Percentiles rank a stretch among this genome's conserved stretches.
Evolutionary conservation across 148 eudicot species (phyloP).

Genomic region (Cornus controversa): DNA sequence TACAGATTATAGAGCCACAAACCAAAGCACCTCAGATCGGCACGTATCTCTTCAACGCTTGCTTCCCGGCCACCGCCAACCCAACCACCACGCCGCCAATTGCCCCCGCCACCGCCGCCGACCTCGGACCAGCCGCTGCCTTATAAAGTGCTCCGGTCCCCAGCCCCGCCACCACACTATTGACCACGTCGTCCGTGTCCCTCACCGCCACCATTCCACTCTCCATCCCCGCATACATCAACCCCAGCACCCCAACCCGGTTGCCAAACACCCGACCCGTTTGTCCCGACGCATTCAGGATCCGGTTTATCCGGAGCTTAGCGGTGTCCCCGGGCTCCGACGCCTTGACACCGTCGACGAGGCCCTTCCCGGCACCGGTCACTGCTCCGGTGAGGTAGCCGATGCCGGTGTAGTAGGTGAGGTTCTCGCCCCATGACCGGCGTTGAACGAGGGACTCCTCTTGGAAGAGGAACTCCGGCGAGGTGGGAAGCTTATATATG

Average conservation of each 20-base stretch:
- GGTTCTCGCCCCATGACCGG: conserved; percentile 86
- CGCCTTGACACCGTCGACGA: conserved; percentile 45
- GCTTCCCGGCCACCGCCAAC: conserved; percentile 62
- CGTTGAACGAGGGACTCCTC: conserved; percentile 73
- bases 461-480: conserved; percentile 77
- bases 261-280: conserved; percentile 69
- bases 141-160: conserved; percentile 73
- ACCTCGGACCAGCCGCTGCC: conserved; percentile 77
- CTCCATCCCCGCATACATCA: conserved; percentile 79
- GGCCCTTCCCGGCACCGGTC: conserved; percentile 60
- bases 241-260: conserved; percentile 66
- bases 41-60: conserved; percentile 60
- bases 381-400: conserved; percentile 63
- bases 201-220: conserved; percentile 64
- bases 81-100: conserved; percentile 78
- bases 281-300: conserved; percentile 63
- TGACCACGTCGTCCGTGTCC: conserved; percentile 71
- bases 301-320: conserved; percentile 66
- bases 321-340: conserved; percentile 58
- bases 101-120: conserved; percentile 88
- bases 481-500: conserved; percentile 75
- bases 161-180: conserved; percentile 82
- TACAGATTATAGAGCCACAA: neutral
- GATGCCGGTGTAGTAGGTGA: conserved; percentile 85
- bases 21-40: conserved; percentile 10